A percentile compares a stretch with the other conserved stretches of the same genome.
Evolutionary conservation across 345 rosid genomes (phyloP).

Genomic region (Balakata baccata): DNA sequence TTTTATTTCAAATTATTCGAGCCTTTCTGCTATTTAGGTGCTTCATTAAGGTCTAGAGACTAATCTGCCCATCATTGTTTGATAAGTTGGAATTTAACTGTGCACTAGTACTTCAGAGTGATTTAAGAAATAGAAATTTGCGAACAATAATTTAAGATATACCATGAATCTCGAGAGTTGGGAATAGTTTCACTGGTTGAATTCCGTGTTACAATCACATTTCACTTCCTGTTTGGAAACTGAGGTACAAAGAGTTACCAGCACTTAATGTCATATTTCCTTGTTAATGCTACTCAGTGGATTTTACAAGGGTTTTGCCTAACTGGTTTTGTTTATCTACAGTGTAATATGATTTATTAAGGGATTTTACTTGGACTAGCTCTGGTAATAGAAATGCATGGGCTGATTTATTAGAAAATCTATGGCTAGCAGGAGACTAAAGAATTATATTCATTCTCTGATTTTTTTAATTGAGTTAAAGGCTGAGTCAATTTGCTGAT

Average conservation of each 20-base stretch:
- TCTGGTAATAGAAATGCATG: background rate
- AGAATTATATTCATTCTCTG: background rate
- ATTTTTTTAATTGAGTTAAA: too few species aligned
- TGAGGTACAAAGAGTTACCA: background rate
- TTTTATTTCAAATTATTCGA: background rate
- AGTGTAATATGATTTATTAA: background rate
- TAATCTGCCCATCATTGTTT: background rate
- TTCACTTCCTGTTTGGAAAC: background rate
- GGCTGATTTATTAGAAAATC: background rate
- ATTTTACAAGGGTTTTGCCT: background rate
- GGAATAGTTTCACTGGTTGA: background rate
- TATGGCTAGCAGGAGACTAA: background rate
- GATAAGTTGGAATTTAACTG: background rate
- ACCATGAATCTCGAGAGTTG: background rate
- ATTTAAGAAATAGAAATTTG: background rate
- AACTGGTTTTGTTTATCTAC: background rate
- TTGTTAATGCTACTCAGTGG: background rate
- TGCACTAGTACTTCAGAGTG: background rate
- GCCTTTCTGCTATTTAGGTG: background rate
- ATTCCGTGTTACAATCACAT: background rate
- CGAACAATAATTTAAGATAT: background rate
- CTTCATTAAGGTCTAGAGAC: background rate
- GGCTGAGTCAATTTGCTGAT: too few species aligned
- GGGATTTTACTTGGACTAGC: background rate
- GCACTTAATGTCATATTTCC: background rate